Evolutionary conservation across 495 filamentous ascomycete genomes (phyloP), one percentile per base, ranked within the genome.

Genomic region (Parathielavia appendiculata): DNA sequence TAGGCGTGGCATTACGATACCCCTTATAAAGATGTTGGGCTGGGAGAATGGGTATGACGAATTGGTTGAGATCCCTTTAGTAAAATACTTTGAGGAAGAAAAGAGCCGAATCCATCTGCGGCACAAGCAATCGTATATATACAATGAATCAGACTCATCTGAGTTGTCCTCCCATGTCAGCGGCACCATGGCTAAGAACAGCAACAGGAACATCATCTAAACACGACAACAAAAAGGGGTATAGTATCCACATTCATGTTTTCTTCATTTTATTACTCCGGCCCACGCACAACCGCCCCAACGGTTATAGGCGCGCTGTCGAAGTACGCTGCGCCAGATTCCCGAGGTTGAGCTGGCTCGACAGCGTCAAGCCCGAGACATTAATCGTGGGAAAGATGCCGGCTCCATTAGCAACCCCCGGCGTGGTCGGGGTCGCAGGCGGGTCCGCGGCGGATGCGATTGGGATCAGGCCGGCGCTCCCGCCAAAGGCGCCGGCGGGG

Each of bases 271-370:
- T 14, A 35, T 20, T 5, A n/a, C 4, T 32, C 8, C 22, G 9
- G 34, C 51, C 14, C 44, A 26, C 35, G 32, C n/a, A n/a, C 32
- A 23, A 6, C 17, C 14, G 16, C 13, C 51, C 22, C 41, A 7
- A 2, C 38, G 14, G 48, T 49, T 22, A 51, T 51, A 26, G 17
- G 1, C 2, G 7, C 39, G 40, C 19, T 1, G 40, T 5, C 22
- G 26, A 53, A 11, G 67, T 70, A 49, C 60, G 66, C 62, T 61
- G 59, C 19, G 62, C 56, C 51, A 74, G 48, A 35, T 71, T 71
- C 30, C 71, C 71, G 32, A 74, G 52, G 17, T 69, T 66, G 16
- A 74, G 51, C 52, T 66, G 55, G 58, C 70, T 72, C 41, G 63
- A 64, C 38, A 74, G 51, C n/a, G 49, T 69, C 62, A 74, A 39